Conservation (phyloP, 306 rosid species). For the Vigna angularis region DNA sequence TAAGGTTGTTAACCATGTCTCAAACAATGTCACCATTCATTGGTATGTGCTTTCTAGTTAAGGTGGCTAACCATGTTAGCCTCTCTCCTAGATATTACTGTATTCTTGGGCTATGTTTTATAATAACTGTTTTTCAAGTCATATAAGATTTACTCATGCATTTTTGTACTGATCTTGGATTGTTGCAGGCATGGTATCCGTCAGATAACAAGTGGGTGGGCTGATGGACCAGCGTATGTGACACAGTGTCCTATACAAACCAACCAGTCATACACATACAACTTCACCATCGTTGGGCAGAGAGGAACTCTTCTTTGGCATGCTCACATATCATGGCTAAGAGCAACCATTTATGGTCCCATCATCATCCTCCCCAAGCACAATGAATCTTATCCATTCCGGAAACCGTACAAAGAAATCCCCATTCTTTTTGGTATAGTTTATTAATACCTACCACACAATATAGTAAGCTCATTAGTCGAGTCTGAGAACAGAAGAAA, state of each 20-base stretch:
- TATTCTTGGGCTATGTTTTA: background rate
- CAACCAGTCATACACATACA: slow-evolving; percentile 68
- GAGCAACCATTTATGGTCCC: slow-evolving; percentile 74
- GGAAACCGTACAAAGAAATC: slow-evolving; percentile 69
- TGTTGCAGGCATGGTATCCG: slow-evolving; percentile 77
- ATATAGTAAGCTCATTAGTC: background rate
- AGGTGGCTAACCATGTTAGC: too few relatives aligned
- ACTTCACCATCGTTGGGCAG: slow-evolving; percentile 77
- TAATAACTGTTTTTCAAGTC: background rate
- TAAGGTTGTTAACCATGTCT: slow-evolving; percentile 70
- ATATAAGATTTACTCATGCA: background rate
- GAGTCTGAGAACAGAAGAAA: background rate
- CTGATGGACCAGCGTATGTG: slow-evolving; percentile 85
- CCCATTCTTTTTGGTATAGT: slow-evolving; percentile 74
- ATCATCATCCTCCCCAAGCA: slow-evolving; percentile 76
- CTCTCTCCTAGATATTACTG: background rate
- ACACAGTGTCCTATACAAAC: slow-evolving; percentile 91
- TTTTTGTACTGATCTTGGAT: slow-evolving; percentile 3
- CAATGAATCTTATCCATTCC: slow-evolving; percentile 74
- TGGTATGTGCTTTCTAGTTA: slow-evolving; percentile 56
- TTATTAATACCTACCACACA: background rate
- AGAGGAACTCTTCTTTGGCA: slow-evolving; percentile 89
- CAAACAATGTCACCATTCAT: slow-evolving; percentile 74
- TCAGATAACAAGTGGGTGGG: slow-evolving; percentile 74
- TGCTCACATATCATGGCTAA: slow-evolving; percentile 88